A percentile compares a stretch with the other conserved stretches of the same genome.
Evolutionary conservation across 2,329 filamentous ascomycete species (phyloP).

Genomic region (Fusarium concolor): DNA sequence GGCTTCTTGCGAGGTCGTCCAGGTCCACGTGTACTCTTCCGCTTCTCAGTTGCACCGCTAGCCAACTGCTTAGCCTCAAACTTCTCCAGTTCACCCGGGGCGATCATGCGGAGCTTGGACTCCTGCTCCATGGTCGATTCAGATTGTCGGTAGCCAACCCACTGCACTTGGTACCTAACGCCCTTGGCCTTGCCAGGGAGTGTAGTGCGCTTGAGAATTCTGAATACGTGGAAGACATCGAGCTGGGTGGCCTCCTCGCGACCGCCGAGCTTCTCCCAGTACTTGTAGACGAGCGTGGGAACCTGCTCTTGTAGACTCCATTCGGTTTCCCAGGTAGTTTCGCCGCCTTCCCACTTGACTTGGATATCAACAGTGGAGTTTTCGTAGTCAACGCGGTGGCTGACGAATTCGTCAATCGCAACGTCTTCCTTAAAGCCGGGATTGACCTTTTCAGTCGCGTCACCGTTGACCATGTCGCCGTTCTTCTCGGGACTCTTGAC

Average conservation of each 20-base stretch:
- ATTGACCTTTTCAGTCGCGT: neutral
- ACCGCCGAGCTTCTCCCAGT: slow-evolving; percentile 43
- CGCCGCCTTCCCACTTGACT: slow-evolving; percentile 42
- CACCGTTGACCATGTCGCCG: slow-evolving; percentile 21
- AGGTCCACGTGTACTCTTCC: slow-evolving; percentile 36
- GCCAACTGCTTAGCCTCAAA: slow-evolving; percentile 41
- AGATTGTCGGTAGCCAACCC: slow-evolving; percentile 42
- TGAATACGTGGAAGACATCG: slow-evolving; percentile 45
- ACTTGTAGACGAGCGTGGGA: slow-evolving; percentile 43
- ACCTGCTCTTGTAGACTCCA: slow-evolving; percentile 46
- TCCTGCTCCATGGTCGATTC: slow-evolving; percentile 45
- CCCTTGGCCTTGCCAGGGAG: slow-evolving; percentile 32
- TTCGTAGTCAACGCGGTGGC: slow-evolving; percentile 38
- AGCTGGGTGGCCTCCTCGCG: slow-evolving; percentile 43
- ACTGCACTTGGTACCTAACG: slow-evolving; percentile 43
- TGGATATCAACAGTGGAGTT: slow-evolving; percentile 43
- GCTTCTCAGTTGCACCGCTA: slow-evolving; percentile 36
- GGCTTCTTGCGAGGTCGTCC: slow-evolving; percentile 45
- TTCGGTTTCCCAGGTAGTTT: slow-evolving; percentile 44
- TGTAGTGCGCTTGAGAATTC: slow-evolving; percentile 40
- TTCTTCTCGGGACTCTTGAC: neutral
- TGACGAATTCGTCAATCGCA: slow-evolving; percentile 40
- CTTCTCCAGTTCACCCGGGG: slow-evolving; percentile 41
- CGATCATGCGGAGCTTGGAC: slow-evolving; percentile 38
- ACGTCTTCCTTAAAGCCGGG: slow-evolving; percentile 33